These are phyloP conservation scores for Sonneratia alba DNA, from an alignment of 345 rosid species.

Conservation along the genomic window DNA sequence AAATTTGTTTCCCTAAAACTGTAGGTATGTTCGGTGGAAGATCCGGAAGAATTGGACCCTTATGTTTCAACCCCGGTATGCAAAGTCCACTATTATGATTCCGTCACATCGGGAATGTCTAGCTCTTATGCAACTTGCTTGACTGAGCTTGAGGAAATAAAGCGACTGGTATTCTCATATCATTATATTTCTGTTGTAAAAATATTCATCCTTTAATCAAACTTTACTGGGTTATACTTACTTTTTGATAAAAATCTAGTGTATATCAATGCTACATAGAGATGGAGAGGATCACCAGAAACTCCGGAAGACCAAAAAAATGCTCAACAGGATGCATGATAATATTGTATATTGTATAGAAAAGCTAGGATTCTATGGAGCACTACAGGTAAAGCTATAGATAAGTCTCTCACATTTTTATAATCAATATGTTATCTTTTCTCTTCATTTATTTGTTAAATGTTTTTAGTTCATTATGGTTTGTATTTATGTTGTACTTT, in stretches of 20 bases:
- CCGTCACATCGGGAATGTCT: constrained; percentile 26
- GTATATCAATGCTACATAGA: constrained; percentile 40
- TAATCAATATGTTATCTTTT: background rate
- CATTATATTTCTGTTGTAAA: constrained; percentile 13
- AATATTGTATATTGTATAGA: constrained; percentile 50
- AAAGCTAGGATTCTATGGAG: constrained; percentile 82
- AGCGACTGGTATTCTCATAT: constrained; percentile 36
- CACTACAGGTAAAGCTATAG: constrained; percentile 45
- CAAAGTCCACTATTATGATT: constrained; percentile 48
- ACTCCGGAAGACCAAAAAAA: constrained; percentile 41
- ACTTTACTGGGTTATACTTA: background rate
- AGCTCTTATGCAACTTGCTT: constrained; percentile 20
- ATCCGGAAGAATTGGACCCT: constrained; percentile 47
- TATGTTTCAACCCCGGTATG: constrained; percentile 66
- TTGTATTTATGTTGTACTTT: background rate
- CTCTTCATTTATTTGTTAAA: background rate
- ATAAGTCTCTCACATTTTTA: constrained; percentile 3
- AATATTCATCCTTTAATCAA: constrained; percentile 8
- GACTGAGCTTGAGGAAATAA: constrained; percentile 41
- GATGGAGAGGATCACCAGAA: constrained; percentile 36
- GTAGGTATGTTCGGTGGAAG: constrained; percentile 74
- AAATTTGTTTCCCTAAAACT: constrained; percentile 3
- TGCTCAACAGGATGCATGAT: constrained; percentile 58
- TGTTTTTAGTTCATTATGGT: constrained; percentile 4
- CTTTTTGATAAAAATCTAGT: constrained; percentile 41